Evolutionary conservation across 2,329 filamentous ascomycete genomes (phyloP), one percentile per base, ranked within the genome.

Genomic region (Trichoderma sp.): DNA sequence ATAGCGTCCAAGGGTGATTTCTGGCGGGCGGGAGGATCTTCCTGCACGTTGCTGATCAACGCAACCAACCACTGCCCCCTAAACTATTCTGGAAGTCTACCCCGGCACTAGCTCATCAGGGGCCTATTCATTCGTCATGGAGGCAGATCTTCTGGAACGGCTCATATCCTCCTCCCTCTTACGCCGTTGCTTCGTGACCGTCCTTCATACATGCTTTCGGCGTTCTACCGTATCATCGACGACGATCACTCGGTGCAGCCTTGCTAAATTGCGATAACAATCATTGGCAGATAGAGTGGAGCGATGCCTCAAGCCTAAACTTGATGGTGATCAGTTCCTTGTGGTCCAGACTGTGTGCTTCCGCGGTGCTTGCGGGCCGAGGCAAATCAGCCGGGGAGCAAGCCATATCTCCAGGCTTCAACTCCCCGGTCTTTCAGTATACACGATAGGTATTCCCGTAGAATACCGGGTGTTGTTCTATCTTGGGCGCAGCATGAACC

Each of bases 41-140:
- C 72, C 68, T 73, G 72, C 72, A 73, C 62, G 62, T 62, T 58
- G 72, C 65, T 73, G 72, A 73, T 73, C 69, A 68, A 51, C 68
- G 56, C 69, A 73, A 69, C 72, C 72, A 71, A 67, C 63, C 39
- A 47, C 9, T 65, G 36, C 43, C 62, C 70, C 72, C 68, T 71
- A 56, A 58, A 68, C 72, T 53, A 58, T 73, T 73, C 62, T 73
- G 72, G 72, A 66, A 73, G 72, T 73, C 61, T 73, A 62, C 56
- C 69, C 72, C 72, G 72, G 53, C 72, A 73, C 72, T 73, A 73
- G 62, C 57, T 43, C 30, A 26, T 43, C 62, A 67, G 62, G 72
- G 69, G 62, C 34, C 8, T 30, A 28, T 43, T 28, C 62, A 53
- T 26, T 67, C 63, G 43, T 71, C 69, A 67, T 65, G 63, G 69